These are phyloP conservation scores for Fusarium sp. DNA, from an alignment of 2,329 filamentous ascomycete species.

Conservation along the genomic window DNA sequence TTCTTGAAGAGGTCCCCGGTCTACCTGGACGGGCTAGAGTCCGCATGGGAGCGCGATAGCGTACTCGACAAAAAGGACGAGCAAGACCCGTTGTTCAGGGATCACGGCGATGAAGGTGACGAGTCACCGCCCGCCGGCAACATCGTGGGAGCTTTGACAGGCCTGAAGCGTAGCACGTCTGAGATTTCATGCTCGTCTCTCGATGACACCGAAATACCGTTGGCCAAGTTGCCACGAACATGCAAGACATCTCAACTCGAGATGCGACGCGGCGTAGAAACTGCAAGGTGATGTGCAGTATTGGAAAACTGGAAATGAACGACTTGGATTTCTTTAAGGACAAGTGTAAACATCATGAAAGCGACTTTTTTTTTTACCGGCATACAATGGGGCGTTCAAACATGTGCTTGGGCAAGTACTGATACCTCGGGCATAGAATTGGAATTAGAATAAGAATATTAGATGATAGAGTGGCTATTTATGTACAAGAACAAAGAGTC, in stretches of 20 bases:
- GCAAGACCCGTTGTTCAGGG: conserved; percentile 44
- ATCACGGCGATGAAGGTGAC: conserved; percentile 33
- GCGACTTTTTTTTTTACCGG: conserved; percentile 13
- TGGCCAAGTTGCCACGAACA: conserved; percentile 51
- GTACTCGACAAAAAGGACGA: conserved; percentile 54
- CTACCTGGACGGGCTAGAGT: conserved; percentile 61
- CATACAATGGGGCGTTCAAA: conserved; percentile 29
- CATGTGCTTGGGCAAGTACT: conserved; percentile 13
- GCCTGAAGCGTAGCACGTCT: conserved; percentile 60
- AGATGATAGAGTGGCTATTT: conserved; percentile 8
- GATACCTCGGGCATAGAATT: conserved; percentile 32
- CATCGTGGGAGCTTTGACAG: conserved; percentile 40
- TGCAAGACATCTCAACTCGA: conserved; percentile 52
- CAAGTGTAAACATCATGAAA: conserved; percentile 13
- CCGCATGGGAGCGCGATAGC: conserved; percentile 61
- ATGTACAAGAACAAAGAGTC: not conserved
- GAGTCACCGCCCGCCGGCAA: conserved; percentile 33
- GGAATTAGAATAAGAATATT: conserved; percentile 33
- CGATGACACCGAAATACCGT: conserved; percentile 44
- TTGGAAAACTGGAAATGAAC: not conserved
- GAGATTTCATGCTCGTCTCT: conserved; percentile 58
- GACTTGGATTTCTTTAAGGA: not conserved
- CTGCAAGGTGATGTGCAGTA: conserved; percentile 25
- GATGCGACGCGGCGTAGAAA: conserved; percentile 44
- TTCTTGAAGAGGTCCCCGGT: conserved; percentile 57